Base-by-base conservation (phyloP, 257 asterid species). In the Rehmannia glutinosa region DNA sequence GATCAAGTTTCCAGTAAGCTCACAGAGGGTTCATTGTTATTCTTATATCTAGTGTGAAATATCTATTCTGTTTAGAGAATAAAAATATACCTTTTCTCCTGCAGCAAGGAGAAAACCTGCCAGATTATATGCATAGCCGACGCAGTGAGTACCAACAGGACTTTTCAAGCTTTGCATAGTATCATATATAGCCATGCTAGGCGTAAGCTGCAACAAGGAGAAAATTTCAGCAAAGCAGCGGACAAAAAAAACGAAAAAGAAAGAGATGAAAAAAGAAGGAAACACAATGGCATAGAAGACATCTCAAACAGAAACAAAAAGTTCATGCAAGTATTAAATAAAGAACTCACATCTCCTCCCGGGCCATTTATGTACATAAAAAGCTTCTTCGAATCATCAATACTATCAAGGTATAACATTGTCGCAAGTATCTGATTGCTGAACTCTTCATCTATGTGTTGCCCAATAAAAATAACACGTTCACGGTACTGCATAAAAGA, bases 341-440 rank as follows among this genome's bases (percentile, higher is more conserved):
- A 64, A 63, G 73, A 78, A 78, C 98, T 83, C 70, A 94, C 99
- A 76, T 94, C 99, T 71, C 99, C 99, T 66, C 99, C 99, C 43
- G 96, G 89, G 69, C 96, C 88, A 80, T 77, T 91, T 55, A 94
- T 88, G 76, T 80, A 88, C 84, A 94, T 35, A 62, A 55, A 82
- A 9, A 94, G 86, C 84, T 68, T 85, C 80, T 78, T 84, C 8
- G 91, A 84, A 76, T 80, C 78, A 4, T 89, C 96, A 75, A 91
- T 54, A 65, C 91, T 94, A 62, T 94, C 99, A 57, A 94, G 96
- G 75, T 91, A 94, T 62, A 94, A 75, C 99, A 94, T 85, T 9
- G 98, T 85, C n/a, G 95, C 96, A 64, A 91, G 88, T 68, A 91
- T 72, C 78, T 84, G 93, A 77, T 91, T 94, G 84, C 99, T 91